phyloP scores from a whole-genome alignment of 805 yeast species.

The Candida lessepsii region DNA sequence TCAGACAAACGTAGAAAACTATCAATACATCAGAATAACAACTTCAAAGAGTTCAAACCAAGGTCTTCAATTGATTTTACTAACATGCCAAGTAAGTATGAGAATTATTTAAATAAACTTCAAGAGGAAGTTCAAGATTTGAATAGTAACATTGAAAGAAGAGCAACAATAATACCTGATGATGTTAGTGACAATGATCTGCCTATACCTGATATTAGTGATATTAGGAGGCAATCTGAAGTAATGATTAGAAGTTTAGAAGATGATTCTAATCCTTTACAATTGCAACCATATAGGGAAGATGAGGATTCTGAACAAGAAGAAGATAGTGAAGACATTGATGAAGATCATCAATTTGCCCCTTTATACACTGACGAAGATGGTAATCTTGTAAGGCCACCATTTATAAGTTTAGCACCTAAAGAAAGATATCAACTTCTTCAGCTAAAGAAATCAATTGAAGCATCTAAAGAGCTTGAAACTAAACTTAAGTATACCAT shows the following conservation, averaged over 20 bases:
- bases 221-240: constrained; percentile 13
- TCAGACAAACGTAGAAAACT: constrained; percentile 29
- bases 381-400: constrained; percentile 42
- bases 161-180: constrained; percentile 16
- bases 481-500: constrained; percentile 37
- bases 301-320: not conserved
- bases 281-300: constrained; percentile 1
- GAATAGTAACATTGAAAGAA: constrained; percentile 22
- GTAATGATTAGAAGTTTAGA: constrained; percentile 9
- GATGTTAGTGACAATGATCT: constrained; percentile 11
- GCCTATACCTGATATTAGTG: constrained; percentile 17
- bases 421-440: constrained; percentile 41
- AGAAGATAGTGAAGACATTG: not conserved
- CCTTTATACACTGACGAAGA: constrained; percentile 35
- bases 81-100: constrained; percentile 12
- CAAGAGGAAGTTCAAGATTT: constrained; percentile 22
- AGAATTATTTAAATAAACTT: constrained; percentile 9
- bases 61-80: constrained; percentile 21
- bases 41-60: constrained; percentile 20
- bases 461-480: constrained; percentile 35
- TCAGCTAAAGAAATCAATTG: constrained; percentile 38
- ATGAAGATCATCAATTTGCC: constrained; percentile 19
- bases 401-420: constrained; percentile 44
- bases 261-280: not conserved
- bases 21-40: constrained; percentile 20